A percentile compares a stretch with the other conserved stretches of the same genome.
These are phyloP conservation scores for Paramecium biaurelia DNA, from an alignment of 73 alveolate species.

Conservation along the genomic window DNA sequence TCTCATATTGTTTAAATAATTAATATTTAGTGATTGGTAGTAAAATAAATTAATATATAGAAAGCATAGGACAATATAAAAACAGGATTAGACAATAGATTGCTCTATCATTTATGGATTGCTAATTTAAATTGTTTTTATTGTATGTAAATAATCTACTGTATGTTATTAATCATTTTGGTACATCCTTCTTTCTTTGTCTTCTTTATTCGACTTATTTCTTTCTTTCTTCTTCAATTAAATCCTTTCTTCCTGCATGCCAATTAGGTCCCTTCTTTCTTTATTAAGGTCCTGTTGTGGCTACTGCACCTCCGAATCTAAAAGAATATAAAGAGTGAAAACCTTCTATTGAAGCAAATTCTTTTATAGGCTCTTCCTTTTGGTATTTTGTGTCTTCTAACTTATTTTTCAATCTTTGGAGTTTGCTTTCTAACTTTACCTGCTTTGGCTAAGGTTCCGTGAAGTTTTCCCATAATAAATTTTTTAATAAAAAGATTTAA, in stretches of 20 bases:
- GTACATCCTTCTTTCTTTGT: constrained; percentile 10
- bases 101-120: background rate
- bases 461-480: constrained; percentile 58
- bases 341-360: constrained; percentile 91
- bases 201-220: constrained; percentile 35
- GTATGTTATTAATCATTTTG: background rate
- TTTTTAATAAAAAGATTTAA: constrained; percentile 51
- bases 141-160: constrained; percentile 29
- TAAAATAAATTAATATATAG: background rate
- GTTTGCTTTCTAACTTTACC: constrained; percentile 69
- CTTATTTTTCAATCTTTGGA: constrained; percentile 83
- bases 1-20: background rate
- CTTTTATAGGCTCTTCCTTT: constrained; percentile 98
- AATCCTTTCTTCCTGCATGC: constrained; percentile 68
- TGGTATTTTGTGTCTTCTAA: constrained; percentile 84
- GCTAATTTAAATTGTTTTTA: background rate
- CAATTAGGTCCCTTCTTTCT: constrained; percentile 64
- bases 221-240: constrained; percentile 59
- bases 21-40: background rate
- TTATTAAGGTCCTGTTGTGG: constrained; percentile 32
- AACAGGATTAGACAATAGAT: background rate
- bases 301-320: constrained; percentile 10
- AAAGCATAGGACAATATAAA: background rate
- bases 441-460: constrained; percentile 69
- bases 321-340: background rate